Percentiles rank a stretch among this genome's conserved stretches.
phyloP scores from a whole-genome alignment of 768 basidiomycete genomes.

The Tulasnella calospora region DNA sequence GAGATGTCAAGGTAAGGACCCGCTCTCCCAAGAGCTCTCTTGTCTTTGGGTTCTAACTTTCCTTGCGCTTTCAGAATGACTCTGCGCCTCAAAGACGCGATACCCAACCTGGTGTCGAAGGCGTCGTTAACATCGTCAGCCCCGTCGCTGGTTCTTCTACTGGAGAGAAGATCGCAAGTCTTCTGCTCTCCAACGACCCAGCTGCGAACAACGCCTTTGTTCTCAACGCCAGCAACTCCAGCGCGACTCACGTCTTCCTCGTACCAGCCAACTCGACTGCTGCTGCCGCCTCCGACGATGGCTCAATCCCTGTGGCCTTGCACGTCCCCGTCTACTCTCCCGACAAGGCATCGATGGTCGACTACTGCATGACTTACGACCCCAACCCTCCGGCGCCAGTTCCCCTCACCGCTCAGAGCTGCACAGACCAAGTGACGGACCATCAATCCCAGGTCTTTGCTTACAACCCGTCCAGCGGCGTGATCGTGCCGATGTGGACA shows the following conservation, averaged over 20 bases:
- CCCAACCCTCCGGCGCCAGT: constrained; percentile 46
- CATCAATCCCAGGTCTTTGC: constrained; percentile 52
- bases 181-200: constrained; percentile 38
- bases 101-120: constrained; percentile 35
- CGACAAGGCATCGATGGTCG: constrained; percentile 36
- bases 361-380: constrained; percentile 61
- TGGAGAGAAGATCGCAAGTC: constrained; percentile 41
- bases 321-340: constrained; percentile 45
- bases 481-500: constrained; percentile 53
- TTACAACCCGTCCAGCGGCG: constrained; percentile 47
- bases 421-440: constrained; percentile 33
- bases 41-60: background rate
- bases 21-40: background rate
- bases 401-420: constrained; percentile 50
- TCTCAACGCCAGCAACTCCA: constrained; percentile 49
- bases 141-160: constrained; percentile 37
- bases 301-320: constrained; percentile 41
- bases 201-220: constrained; percentile 37
- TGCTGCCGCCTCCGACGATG: constrained; percentile 26
- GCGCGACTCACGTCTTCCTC: constrained; percentile 46
- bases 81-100: background rate
- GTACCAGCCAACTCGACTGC: constrained; percentile 31
- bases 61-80: background rate
- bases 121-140: constrained; percentile 49
- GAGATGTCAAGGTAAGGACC: background rate